Conservation (phyloP, 2,329 filamentous ascomycete species). For the Hymenoscyphus infarciens region DNA sequence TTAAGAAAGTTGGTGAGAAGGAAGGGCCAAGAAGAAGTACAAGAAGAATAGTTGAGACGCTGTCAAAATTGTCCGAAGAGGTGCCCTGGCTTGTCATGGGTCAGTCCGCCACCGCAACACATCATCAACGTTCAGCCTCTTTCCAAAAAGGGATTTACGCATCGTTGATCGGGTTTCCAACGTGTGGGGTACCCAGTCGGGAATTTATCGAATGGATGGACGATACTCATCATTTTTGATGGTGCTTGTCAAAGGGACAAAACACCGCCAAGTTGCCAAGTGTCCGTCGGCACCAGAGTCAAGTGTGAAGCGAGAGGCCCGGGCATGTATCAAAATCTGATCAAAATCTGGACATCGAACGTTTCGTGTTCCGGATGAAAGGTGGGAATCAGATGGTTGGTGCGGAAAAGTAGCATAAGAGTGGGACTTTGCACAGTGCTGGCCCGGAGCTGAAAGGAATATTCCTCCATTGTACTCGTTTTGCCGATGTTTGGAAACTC, state of each 20-base stretch:
- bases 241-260: neutral
- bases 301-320: neutral
- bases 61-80: neutral
- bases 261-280: slow-evolving; percentile 2
- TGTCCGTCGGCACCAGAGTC: too few relatives aligned
- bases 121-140: neutral
- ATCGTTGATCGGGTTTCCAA: neutral
- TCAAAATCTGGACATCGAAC: neutral
- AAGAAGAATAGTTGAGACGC: slow-evolving; percentile 3
- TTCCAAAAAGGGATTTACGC: neutral
- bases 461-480: too few relatives aligned
- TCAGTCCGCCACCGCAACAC: neutral
- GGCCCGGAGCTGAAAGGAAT: too few relatives aligned
- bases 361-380: neutral
- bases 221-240: neutral
- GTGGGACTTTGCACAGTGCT: neutral
- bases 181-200: neutral
- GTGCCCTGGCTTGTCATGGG: neutral
- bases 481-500: too few relatives aligned
- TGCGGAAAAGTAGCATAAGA: neutral
- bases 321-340: neutral
- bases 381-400: neutral
- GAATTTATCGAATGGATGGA: neutral
- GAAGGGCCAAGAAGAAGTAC: neutral
- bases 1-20: neutral